Conservation (phyloP, 805 yeast species). For the Suhomyces kilbournensis region DNA sequence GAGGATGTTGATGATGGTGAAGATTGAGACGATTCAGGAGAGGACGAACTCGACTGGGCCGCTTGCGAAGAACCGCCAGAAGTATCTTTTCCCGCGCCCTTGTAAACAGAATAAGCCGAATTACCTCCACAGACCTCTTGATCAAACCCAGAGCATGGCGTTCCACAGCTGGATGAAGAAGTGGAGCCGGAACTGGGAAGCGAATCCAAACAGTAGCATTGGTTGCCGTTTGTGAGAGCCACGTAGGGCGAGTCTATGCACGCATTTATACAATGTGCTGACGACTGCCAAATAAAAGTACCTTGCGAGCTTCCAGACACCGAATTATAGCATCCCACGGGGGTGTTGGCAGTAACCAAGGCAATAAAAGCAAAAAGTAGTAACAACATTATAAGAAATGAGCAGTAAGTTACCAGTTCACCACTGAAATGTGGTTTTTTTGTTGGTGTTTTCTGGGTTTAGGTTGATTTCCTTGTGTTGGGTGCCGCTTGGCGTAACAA, state of each 20-base stretch:
- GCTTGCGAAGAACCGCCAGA: background rate
- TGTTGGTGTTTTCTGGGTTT: background rate
- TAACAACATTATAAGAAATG: no score
- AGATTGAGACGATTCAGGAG: no score
- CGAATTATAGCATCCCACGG: slow-evolving; percentile 30
- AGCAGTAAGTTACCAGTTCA: no score
- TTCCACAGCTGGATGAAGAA: slow-evolving; percentile 21
- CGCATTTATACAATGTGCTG: slow-evolving; percentile 24
- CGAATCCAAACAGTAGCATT: slow-evolving; percentile 37
- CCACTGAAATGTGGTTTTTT: no score
- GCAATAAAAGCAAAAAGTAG: background rate
- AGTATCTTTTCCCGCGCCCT: slow-evolving; percentile 19
- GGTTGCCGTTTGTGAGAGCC: slow-evolving; percentile 34
- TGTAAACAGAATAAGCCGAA: slow-evolving; percentile 27
- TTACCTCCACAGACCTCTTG: slow-evolving; percentile 37
- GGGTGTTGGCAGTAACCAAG: background rate
- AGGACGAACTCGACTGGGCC: background rate
- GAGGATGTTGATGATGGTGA: slow-evolving; percentile 5
- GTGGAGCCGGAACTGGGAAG: slow-evolving; percentile 24
- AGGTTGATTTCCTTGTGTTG: no score
- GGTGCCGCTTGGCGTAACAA: no score
- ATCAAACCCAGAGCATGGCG: slow-evolving; percentile 35
- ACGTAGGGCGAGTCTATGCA: slow-evolving; percentile 37
- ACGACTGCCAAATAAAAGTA: slow-evolving; percentile 25
- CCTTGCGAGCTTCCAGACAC: slow-evolving; percentile 27